Conservation (phyloP, 2,329 filamentous ascomycete species). For the Penicillium occitanis region DNA sequence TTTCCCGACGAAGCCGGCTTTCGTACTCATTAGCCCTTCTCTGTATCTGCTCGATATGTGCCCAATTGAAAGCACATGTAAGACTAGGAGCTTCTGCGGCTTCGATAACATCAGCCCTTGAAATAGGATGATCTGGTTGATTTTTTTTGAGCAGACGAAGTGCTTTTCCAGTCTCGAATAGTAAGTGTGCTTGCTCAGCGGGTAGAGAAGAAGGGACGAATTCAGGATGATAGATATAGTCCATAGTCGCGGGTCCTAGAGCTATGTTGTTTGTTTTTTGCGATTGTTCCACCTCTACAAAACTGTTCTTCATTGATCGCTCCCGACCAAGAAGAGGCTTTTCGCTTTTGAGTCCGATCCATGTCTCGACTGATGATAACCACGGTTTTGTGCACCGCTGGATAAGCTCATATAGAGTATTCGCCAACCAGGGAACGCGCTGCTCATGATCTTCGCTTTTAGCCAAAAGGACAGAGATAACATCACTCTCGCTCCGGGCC, state of each 20-base stretch:
- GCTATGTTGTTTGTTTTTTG: constrained; percentile 61
- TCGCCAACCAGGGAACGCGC: constrained; percentile 59
- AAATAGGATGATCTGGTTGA: constrained; percentile 70
- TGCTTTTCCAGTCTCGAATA: constrained; percentile 80
- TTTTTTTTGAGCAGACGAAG: constrained; percentile 69
- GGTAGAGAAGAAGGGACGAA: constrained; percentile 72
- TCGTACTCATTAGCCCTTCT: constrained; percentile 53
- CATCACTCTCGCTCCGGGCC: constrained; percentile 57
- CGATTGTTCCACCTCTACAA: constrained; percentile 60
- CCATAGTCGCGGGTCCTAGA: constrained; percentile 60
- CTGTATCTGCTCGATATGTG: constrained; percentile 65
- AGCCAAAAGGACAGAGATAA: constrained; percentile 62
- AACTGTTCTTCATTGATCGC: constrained; percentile 52
- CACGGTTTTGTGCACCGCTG: constrained; percentile 64
- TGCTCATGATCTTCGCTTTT: constrained; percentile 65
- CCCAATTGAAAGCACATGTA: constrained; percentile 72
- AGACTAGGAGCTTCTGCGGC: constrained; percentile 57
- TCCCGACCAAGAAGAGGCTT: constrained; percentile 53
- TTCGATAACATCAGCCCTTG: constrained; percentile 51
- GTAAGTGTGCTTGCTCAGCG: constrained; percentile 63
- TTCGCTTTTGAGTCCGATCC: constrained; percentile 69
- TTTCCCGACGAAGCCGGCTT: constrained; percentile 36
- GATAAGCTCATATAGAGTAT: constrained; percentile 67
- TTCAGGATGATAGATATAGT: constrained; percentile 54
- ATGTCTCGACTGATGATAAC: constrained; percentile 67